A percentile compares a stretch with the other conserved stretches of the same genome.
Conservation (phyloP, 73 alveolate genomes). For the Tetrahymena malaccensis region DNA sequence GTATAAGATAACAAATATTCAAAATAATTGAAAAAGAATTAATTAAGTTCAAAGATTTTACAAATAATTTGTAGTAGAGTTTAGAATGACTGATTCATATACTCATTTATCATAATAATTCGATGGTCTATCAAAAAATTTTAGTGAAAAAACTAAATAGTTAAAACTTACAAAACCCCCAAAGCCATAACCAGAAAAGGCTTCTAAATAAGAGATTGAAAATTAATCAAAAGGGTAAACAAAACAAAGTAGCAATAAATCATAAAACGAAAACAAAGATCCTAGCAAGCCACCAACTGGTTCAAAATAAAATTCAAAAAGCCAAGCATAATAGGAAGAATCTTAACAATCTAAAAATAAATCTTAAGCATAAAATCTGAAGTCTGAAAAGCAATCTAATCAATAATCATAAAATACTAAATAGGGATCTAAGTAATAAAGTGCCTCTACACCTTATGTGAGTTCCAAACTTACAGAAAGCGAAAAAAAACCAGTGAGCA, state of each 20-base stretch:
- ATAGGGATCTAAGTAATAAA: neutral
- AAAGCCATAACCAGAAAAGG: neutral
- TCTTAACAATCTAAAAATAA: neutral
- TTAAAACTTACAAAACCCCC: neutral
- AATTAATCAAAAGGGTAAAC: neutral
- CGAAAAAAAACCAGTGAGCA: neutral
- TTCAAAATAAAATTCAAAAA: neutral
- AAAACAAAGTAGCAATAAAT: neutral
- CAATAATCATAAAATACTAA: neutral
- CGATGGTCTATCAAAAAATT: neutral
- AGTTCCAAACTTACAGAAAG: neutral
- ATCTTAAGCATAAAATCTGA: neutral
- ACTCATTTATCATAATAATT: neutral
- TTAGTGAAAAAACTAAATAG: neutral
- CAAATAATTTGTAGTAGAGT: neutral
- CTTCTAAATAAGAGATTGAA: neutral
- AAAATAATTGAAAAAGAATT: too few species aligned
- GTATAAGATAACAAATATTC: too few species aligned
- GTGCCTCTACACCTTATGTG: neutral
- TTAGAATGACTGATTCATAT: neutral
- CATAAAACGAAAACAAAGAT: neutral
- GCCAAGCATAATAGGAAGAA: neutral
- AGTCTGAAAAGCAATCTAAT: neutral
- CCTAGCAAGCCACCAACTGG: neutral
- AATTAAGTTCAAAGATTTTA: neutral